Evolutionary conservation across 352 stramenopile species (phyloP).

Genomic region (Salisapilia sapeloensis): DNA sequence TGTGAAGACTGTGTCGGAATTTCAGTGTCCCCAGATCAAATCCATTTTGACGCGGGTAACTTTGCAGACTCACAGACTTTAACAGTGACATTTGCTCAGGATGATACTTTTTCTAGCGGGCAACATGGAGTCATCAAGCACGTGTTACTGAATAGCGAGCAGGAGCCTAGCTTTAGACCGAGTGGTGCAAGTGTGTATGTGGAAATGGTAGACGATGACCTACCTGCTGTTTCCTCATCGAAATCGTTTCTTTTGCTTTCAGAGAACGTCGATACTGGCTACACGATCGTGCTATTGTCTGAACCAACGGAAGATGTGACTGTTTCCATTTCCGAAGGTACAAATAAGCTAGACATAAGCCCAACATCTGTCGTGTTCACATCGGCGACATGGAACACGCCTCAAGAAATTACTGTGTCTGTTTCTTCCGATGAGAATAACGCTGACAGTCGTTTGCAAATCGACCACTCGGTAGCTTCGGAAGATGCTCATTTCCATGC

Average conservation of each 20-base stretch:
- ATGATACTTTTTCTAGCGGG: slow-evolving; percentile 7
- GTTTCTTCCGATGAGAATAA: neutral
- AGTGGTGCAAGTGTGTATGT: slow-evolving; percentile 12
- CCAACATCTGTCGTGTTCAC: slow-evolving; percentile 18
- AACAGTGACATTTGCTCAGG: slow-evolving; percentile 7
- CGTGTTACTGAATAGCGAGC: slow-evolving; percentile 11
- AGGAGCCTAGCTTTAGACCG: slow-evolving; percentile 13
- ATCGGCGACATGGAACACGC: slow-evolving; percentile 12
- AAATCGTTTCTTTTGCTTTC: slow-evolving; percentile 21
- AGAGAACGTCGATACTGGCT: slow-evolving; percentile 24
- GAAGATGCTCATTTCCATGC: slow-evolving; percentile 19
- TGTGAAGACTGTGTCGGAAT: slow-evolving; percentile 2
- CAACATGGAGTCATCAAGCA: slow-evolving; percentile 14
- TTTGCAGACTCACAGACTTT: slow-evolving; percentile 17
- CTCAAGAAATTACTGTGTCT: slow-evolving; percentile 14
- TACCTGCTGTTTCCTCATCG: slow-evolving; percentile 33
- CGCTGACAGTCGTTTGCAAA: slow-evolving; percentile 4
- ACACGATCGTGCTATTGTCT: slow-evolving; percentile 23
- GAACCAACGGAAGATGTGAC: slow-evolving; percentile 17
- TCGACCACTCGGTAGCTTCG: slow-evolving; percentile 18
- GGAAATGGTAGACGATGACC: slow-evolving; percentile 26
- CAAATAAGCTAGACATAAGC: slow-evolving; percentile 9
- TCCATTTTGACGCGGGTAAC: slow-evolving; percentile 22
- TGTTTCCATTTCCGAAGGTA: slow-evolving; percentile 5
- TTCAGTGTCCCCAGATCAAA: slow-evolving; percentile 9